These are phyloP conservation scores for Puccinia brachypodii DNA, from an alignment of 1,284 basidiomycete genomes.

Conservation along the genomic window DNA sequence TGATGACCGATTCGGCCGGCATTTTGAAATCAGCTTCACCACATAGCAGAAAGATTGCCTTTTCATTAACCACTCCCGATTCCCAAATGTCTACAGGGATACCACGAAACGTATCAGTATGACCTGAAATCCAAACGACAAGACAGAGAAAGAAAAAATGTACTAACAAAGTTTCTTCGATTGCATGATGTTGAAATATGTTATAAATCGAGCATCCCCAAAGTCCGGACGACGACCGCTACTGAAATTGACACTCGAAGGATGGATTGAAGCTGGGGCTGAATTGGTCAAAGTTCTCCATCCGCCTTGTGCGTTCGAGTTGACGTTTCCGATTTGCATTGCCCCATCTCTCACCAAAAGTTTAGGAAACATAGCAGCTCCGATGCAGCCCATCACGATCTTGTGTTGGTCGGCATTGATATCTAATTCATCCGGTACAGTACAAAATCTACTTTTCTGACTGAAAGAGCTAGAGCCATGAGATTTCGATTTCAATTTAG, in stretches of 20 bases:
- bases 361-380: slow-evolving; percentile 89
- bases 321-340: slow-evolving; percentile 24
- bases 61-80: slow-evolving; percentile 81
- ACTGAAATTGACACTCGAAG: slow-evolving; percentile 83
- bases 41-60: slow-evolving; percentile 78
- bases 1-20: slow-evolving; percentile 53
- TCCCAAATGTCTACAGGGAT: slow-evolving; percentile 77
- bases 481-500: slow-evolving; percentile 53
- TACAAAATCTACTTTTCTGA: slow-evolving; percentile 68
- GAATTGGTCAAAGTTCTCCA: slow-evolving; percentile 86
- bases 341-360: slow-evolving; percentile 69
- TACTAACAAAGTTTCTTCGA: slow-evolving; percentile 73
- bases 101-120: neutral
- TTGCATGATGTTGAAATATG: slow-evolving; percentile 90
- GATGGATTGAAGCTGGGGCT: slow-evolving; percentile 80
- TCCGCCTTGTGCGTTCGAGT: slow-evolving; percentile 59
- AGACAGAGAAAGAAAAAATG: neutral
- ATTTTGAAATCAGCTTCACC: slow-evolving; percentile 81
- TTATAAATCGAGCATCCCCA: slow-evolving; percentile 68
- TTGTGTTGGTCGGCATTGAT: slow-evolving; percentile 65
- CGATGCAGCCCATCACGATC: slow-evolving; percentile 77
- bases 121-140: neutral
- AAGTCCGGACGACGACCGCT: slow-evolving; percentile 63
- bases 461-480: slow-evolving; percentile 59
- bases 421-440: slow-evolving; percentile 72